A percentile compares a stretch with the other conserved stretches of the same genome.
Evolutionary conservation across 2,329 filamentous ascomycete species (phyloP).

Genomic region (Colletotrichum magnum): DNA sequence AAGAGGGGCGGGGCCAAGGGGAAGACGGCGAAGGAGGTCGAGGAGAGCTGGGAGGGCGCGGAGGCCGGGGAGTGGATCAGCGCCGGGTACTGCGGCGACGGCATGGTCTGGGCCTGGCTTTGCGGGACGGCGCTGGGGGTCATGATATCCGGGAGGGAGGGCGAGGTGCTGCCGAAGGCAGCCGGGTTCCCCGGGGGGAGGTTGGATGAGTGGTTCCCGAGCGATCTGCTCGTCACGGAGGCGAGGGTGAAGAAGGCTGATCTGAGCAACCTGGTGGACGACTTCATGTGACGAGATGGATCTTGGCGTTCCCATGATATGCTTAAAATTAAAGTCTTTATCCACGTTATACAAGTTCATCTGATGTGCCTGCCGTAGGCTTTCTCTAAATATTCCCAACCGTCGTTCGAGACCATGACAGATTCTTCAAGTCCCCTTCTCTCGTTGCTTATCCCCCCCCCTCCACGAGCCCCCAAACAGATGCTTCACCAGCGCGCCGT

Average conservation of each 20-base stretch:
- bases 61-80: slow-evolving; percentile 64
- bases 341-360: too few relatives aligned
- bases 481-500: not conserved
- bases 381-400: too few relatives aligned
- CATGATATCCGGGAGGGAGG: slow-evolving; percentile 59
- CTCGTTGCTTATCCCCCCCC: not conserved
- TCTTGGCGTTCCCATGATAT: too few relatives aligned
- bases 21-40: slow-evolving; percentile 1
- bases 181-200: slow-evolving; percentile 54
- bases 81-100: slow-evolving; percentile 65
- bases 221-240: slow-evolving; percentile 51
- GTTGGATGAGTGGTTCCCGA: slow-evolving; percentile 58
- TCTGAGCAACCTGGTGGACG: slow-evolving; percentile 51
- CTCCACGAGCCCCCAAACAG: slow-evolving; percentile 18
- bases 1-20: slow-evolving; percentile 32
- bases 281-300: slow-evolving; percentile 17
- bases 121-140: slow-evolving; percentile 62
- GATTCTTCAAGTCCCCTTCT: not conserved
- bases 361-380: too few relatives aligned
- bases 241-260: slow-evolving; percentile 53
- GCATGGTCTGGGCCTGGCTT: slow-evolving; percentile 69
- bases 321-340: too few relatives aligned
- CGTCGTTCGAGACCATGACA: too few relatives aligned
- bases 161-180: slow-evolving; percentile 46
- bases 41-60: slow-evolving; percentile 22